A percentile compares a stretch with the other conserved stretches of the same genome.
phyloP scores from a whole-genome alignment of 73 alveolate species.

The Paramecium sexaurelia region DNA sequence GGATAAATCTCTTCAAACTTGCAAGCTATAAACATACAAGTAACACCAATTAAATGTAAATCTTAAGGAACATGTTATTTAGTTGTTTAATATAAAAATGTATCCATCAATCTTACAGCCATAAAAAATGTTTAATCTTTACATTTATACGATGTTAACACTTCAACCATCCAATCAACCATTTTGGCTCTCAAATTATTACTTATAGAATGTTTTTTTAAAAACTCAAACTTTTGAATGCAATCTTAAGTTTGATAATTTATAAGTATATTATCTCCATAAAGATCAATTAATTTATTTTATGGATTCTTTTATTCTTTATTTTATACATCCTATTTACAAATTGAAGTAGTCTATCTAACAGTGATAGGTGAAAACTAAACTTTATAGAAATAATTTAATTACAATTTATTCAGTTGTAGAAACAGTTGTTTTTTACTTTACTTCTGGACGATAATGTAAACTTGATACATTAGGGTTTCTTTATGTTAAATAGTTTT shows the following conservation, averaged over 20 bases:
- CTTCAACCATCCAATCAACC: constrained; percentile 98
- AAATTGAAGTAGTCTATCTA: constrained; percentile 4
- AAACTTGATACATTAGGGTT: constrained; percentile 21
- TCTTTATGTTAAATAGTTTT: not conserved
- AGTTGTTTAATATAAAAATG: not conserved
- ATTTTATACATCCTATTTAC: not conserved
- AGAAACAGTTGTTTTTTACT: not conserved
- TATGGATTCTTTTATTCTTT: not conserved
- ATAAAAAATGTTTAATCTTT: constrained; percentile 83
- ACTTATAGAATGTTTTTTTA: constrained; percentile 74
- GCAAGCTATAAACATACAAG: constrained; percentile 81
- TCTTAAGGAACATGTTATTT: constrained; percentile 67
- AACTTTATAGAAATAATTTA: not conserved
- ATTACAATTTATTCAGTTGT: not conserved
- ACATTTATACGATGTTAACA: constrained; percentile 78
- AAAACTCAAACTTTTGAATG: constrained; percentile 14
- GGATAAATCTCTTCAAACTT: constrained; percentile 88
- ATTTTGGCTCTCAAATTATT: constrained; percentile 85
- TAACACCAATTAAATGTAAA: constrained; percentile 78
- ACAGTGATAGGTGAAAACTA: not conserved
- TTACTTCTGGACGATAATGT: constrained; percentile 32
- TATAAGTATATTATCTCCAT: not conserved
- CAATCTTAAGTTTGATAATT: not conserved
- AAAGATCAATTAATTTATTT: not conserved
- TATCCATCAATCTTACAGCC: constrained; percentile 89